Evolutionary conservation across 768 basidiomycete species (phyloP), one percentile per base, ranked within the genome.

Genomic region (Cystoderma amianthinum): DNA sequence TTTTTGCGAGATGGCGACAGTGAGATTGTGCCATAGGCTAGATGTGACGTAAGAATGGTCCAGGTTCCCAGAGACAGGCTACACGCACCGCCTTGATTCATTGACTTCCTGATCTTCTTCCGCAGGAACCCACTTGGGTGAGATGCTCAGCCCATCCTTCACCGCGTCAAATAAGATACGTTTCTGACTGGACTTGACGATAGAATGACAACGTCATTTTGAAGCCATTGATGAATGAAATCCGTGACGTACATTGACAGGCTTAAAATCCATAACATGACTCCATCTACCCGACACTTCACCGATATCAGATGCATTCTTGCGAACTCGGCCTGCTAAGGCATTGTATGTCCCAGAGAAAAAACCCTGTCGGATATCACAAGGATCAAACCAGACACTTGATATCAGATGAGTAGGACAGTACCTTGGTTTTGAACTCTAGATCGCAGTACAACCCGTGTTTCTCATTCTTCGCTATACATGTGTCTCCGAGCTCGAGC

Each of bases 341-440:
- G 84, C 81, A 57, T 99, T 98, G 69, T 98, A 95, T 42, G 87
- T 85, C 17, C 96, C 96, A 1, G 92, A 93, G 64, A 97, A 96
- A 73, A 95, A 97, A 15, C 95, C 95, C 88, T 89, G 54, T 10
- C 11, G 17, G 17, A 36, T 9, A 36, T 10, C 9, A 9, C 17
- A n/a, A n/a, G n/a, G n/a, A n/a, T n/a, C n/a, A n/a, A n/a, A n/a
- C n/a, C n/a, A n/a, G n/a, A n/a, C n/a, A n/a, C n/a, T n/a, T n/a
- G n/a, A n/a, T n/a, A n/a, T n/a, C n/a, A n/a, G n/a, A n/a, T n/a
- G n/a, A 28, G n/a, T 28, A 28, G n/a, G n/a, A 28, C 7, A 28
- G 9, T 35, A 87, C 91, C 79, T 96, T 98, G 30, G 93, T 94
- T 74, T 97, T 98, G 72, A 98, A 99, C 50, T 97, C 92, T 24